phyloP scores from a whole-genome alignment of 31 red algal species.

The Endocladia muricata region DNA sequence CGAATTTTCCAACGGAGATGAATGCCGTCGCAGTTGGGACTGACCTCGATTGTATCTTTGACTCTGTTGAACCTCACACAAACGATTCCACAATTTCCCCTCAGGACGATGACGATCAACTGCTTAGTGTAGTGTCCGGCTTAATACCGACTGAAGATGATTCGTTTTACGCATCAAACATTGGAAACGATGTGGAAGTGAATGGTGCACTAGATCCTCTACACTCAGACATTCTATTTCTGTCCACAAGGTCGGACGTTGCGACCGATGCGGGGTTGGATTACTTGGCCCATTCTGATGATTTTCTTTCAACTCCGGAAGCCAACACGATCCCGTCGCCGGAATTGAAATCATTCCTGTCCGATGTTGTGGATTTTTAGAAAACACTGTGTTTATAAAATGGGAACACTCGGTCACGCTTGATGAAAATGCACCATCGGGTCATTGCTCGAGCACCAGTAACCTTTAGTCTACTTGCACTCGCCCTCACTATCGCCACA shows the following conservation, averaged over 20 bases:
- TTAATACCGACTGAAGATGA: neutral
- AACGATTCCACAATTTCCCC: too few species aligned
- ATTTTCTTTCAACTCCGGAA: slow-evolving; percentile 1
- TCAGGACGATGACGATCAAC: neutral
- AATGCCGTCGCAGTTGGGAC: neutral
- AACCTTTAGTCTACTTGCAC: too few species aligned
- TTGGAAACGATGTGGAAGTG: neutral
- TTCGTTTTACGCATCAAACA: neutral
- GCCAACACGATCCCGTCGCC: neutral
- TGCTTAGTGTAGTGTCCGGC: neutral
- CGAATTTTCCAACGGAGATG: neutral
- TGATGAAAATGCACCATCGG: too few species aligned
- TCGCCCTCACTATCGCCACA: too few species aligned
- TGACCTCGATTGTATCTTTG: neutral
- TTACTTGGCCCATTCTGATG: neutral
- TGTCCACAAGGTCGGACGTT: slow-evolving; percentile 29
- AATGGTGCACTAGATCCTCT: neutral
- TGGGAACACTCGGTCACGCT: too few species aligned
- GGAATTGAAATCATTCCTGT: too few species aligned
- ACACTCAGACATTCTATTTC: neutral
- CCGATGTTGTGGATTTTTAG: too few species aligned
- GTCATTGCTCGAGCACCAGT: too few species aligned
- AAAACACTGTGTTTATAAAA: too few species aligned
- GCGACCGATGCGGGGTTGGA: slow-evolving; percentile 34
- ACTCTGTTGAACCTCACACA: neutral